phyloP scores from a whole-genome alignment of 257 asterid genomes.

The Mentha longifolia region DNA sequence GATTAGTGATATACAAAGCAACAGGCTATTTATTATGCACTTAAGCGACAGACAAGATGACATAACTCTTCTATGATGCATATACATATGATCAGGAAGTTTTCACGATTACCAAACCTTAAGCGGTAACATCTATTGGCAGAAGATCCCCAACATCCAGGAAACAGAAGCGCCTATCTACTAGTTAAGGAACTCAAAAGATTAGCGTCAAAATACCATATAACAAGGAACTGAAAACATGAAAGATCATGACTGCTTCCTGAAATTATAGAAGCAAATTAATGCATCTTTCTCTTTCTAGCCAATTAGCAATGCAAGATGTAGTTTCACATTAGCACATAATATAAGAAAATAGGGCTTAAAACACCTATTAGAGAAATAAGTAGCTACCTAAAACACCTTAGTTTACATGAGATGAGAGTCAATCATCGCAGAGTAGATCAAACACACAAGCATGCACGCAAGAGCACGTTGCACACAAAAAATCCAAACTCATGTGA shows the following conservation, averaged over 20 bases:
- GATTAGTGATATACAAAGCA: constrained; percentile 12
- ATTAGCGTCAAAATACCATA: constrained; percentile 20
- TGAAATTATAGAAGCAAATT: constrained; percentile 19
- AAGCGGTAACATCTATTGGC: constrained; percentile 45
- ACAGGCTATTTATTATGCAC: constrained; percentile 27
- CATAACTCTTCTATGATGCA: constrained; percentile 38
- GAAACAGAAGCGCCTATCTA: constrained; percentile 38
- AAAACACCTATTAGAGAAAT: neutral
- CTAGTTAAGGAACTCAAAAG: constrained; percentile 49
- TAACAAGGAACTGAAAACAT: constrained; percentile 15
- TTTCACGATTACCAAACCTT: constrained; percentile 50
- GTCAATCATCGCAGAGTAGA: no score
- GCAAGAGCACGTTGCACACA: no score
- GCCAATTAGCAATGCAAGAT: constrained; percentile 17
- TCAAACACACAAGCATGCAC: no score
- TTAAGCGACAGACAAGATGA: constrained; percentile 42
- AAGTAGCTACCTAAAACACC: constrained; percentile 1
- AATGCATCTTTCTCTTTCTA: constrained; percentile 16
- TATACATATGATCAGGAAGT: constrained; percentile 39
- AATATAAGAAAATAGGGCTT: neutral
- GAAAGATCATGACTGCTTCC: constrained; percentile 19
- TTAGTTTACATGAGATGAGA: constrained; percentile 19
- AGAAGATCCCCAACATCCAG: constrained; percentile 55
- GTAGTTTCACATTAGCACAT: constrained; percentile 22
- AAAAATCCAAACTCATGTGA: no score